phyloP scores from a whole-genome alignment of 106 monocot genomes.

The Platanthera zijinensis region DNA sequence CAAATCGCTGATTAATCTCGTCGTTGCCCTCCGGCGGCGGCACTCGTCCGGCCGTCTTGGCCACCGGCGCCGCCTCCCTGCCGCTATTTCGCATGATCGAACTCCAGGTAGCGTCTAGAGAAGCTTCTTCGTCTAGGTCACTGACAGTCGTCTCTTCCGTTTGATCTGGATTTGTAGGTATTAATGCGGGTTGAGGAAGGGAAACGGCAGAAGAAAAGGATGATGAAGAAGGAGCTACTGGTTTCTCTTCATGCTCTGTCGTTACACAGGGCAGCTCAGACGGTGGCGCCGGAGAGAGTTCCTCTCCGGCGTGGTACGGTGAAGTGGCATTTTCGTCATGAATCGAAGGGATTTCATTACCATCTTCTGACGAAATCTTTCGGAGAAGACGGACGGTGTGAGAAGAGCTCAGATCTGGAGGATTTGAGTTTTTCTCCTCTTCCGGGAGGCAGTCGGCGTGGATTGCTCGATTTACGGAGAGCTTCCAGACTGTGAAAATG shows the following conservation, averaged over 20 bases:
- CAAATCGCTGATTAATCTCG: conserved; percentile 48
- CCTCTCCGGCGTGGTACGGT: not conserved
- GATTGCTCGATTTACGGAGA: conserved; percentile 30
- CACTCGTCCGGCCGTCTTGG: not conserved
- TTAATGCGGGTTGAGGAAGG: too few relatives aligned
- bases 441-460: not conserved
- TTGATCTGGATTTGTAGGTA: not conserved
- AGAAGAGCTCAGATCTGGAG: conserved; percentile 3
- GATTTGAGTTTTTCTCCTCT: not conserved
- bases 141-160: conserved; percentile 3
- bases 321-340: not conserved
- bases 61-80: not conserved
- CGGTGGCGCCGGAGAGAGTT: not conserved
- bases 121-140: conserved; percentile 10
- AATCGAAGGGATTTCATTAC: not conserved
- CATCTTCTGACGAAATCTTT: not conserved
- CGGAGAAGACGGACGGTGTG: not conserved
- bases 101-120: conserved; percentile 54
- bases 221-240: conserved; percentile 22
- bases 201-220: not conserved
- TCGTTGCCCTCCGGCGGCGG: conserved; percentile 19
- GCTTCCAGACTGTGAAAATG: conserved; percentile 62
- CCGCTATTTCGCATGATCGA: conserved; percentile 27
- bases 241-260: conserved; percentile 18
- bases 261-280: conserved; percentile 27